These are phyloP conservation scores for Cordia subcordata DNA, from an alignment of 257 asterid species.

Conservation along the genomic window DNA sequence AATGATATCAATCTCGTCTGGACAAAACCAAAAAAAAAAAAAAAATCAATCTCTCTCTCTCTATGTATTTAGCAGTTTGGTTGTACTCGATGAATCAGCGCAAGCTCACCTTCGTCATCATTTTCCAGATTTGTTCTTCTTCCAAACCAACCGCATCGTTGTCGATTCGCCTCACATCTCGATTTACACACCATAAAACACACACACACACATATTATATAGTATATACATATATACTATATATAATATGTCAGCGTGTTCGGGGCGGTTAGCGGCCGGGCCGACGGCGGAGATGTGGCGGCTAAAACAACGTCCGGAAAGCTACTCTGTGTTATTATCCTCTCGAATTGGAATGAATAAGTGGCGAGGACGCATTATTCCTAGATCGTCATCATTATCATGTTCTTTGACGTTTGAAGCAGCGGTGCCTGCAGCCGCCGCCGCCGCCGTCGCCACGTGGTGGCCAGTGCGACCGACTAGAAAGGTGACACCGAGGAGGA, in stretches of 20 bases:
- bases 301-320: not conserved
- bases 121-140: no score
- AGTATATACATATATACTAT: not conserved
- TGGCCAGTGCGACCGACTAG: not conserved
- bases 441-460: not conserved
- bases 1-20: no score
- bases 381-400: conserved; percentile 12
- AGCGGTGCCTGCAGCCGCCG: no score
- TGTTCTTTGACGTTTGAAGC: conserved; percentile 8
- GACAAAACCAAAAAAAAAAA: not conserved
- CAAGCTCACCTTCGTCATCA: no score
- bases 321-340: not conserved
- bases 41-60: not conserved
- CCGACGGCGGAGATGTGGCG: conserved; percentile 3
- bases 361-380: not conserved
- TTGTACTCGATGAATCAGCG: no score
- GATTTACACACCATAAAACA: no score
- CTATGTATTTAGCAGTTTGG: not conserved
- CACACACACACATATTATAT: no score
- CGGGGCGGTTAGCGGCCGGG: not conserved
- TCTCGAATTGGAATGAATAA: not conserved
- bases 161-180: no score
- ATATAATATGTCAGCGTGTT: conserved; percentile 9
- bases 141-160: no score
- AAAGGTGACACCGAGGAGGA: not conserved